Conservation (phyloP, 208 protist species). For the Zelonia costaricensis region DNA sequence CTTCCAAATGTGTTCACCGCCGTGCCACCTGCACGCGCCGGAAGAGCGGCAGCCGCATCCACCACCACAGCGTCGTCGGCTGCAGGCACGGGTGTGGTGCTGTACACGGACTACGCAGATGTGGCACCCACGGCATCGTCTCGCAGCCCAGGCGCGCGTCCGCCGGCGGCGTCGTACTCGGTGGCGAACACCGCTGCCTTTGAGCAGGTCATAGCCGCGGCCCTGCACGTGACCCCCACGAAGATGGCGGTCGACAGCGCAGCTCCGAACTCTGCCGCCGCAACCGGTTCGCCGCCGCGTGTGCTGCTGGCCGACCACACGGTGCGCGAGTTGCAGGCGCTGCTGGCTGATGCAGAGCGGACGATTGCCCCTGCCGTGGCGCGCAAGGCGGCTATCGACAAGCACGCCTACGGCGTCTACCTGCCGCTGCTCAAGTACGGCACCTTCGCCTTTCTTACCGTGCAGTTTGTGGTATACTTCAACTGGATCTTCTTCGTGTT, state of each 20-base stretch:
- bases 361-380: slow-evolving; percentile 11
- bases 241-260: neutral
- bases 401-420: slow-evolving; percentile 33
- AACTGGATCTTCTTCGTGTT: slow-evolving; percentile 89
- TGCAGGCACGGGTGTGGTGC: neutral
- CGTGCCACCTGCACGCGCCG: neutral
- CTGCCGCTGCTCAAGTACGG: slow-evolving; percentile 54
- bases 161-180: slow-evolving; percentile 18
- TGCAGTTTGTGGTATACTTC: slow-evolving; percentile 75
- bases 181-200: slow-evolving; percentile 24
- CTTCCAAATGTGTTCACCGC: slow-evolving; percentile 7
- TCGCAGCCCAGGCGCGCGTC: too few species aligned
- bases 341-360: slow-evolving; percentile 31
- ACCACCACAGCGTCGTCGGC: neutral
- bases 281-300: too few species aligned
- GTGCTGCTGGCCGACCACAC: slow-evolving; percentile 30
- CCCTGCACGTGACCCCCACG: slow-evolving; percentile 12
- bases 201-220: slow-evolving; percentile 26
- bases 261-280: neutral
- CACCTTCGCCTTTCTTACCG: slow-evolving; percentile 38
- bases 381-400: slow-evolving; percentile 41
- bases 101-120: slow-evolving; percentile 23
- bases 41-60: neutral
- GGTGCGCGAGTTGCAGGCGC: slow-evolving; percentile 30
- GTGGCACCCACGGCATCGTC: too few species aligned